Percentiles rank a stretch among this genome's conserved stretches.
phyloP scores from a whole-genome alignment of 1,284 basidiomycete species.

The Trichosporon ovoides region DNA sequence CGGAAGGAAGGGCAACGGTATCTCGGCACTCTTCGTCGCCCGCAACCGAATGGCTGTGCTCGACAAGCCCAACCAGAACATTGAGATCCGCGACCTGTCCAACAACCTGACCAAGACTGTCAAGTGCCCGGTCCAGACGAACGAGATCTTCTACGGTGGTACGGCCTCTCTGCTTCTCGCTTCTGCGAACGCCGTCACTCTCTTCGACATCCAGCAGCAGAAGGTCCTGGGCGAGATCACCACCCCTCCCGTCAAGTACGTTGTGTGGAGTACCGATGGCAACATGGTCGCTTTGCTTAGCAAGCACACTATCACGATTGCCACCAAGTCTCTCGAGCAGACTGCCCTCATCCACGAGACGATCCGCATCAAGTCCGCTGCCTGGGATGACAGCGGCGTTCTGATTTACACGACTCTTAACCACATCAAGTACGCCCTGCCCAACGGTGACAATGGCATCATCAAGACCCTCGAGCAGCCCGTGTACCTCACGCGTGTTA shows the following conservation, averaged over 20 bases:
- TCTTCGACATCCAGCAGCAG: slow-evolving; percentile 98
- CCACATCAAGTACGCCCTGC: slow-evolving; percentile 97
- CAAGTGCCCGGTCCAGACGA: slow-evolving; percentile 89
- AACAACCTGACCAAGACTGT: slow-evolving; percentile 93
- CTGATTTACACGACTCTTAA: slow-evolving; percentile 98
- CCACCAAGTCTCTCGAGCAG: slow-evolving; percentile 86
- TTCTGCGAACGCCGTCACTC: slow-evolving; percentile 75
- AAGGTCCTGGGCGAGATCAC: slow-evolving; percentile 88
- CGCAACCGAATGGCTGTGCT: slow-evolving; percentile 92
- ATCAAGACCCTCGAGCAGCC: slow-evolving; percentile 99
- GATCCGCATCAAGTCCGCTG: slow-evolving; percentile 98
- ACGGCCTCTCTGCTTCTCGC: slow-evolving; percentile 90
- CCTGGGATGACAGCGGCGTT: slow-evolving; percentile 96
- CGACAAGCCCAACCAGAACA: slow-evolving; percentile 84
- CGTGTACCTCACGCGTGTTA: slow-evolving; percentile 95
- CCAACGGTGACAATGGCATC: slow-evolving; percentile 96
- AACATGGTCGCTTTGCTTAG: slow-evolving; percentile 86
- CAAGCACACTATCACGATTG: slow-evolving; percentile 98
- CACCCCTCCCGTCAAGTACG: slow-evolving; percentile 96
- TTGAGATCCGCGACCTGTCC: slow-evolving; percentile 92
- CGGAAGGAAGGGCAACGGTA: slow-evolving; percentile 85
- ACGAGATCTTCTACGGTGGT: slow-evolving; percentile 97
- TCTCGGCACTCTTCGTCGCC: slow-evolving; percentile 92
- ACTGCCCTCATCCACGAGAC: slow-evolving; percentile 96
- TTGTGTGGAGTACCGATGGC: slow-evolving; percentile 91